phyloP scores from a whole-genome alignment of 73 alveolate species.

The Vitrella brassicaformis region DNA sequence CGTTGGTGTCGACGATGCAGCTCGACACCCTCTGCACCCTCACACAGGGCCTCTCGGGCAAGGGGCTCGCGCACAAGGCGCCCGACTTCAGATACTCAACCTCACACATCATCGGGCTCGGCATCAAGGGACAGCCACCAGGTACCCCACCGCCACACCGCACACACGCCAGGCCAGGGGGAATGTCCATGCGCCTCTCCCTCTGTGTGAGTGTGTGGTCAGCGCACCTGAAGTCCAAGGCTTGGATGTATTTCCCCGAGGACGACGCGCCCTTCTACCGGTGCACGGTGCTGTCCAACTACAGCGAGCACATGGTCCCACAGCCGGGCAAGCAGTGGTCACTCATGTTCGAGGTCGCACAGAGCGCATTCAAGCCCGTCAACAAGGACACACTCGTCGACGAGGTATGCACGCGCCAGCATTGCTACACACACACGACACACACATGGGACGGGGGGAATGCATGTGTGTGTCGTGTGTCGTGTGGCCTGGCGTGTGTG shows the following conservation, averaged over 20 bases:
- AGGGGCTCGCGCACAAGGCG: neutral
- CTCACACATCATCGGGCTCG: neutral
- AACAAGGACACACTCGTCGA: too few species aligned
- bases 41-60: neutral
- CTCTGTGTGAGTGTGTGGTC: neutral
- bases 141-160: neutral
- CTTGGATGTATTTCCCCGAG: neutral
- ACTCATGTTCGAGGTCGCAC: neutral
- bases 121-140: neutral
- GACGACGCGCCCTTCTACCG: neutral
- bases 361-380: too few species aligned
- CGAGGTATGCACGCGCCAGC: too few species aligned
- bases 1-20: neutral
- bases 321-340: neutral
- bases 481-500: too few species aligned
- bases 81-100: neutral
- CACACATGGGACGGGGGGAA: too few species aligned
- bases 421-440: too few species aligned
- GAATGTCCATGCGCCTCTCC: neutral
- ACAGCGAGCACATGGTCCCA: neutral
- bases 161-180: too few species aligned
- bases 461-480: too few species aligned
- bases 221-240: neutral
- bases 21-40: neutral
- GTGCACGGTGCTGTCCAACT: neutral